Percentiles rank a stretch among this genome's conserved stretches.
Evolutionary conservation across 805 yeast genomes (phyloP).

Genomic region (Wickerhamiella occidentalis): DNA sequence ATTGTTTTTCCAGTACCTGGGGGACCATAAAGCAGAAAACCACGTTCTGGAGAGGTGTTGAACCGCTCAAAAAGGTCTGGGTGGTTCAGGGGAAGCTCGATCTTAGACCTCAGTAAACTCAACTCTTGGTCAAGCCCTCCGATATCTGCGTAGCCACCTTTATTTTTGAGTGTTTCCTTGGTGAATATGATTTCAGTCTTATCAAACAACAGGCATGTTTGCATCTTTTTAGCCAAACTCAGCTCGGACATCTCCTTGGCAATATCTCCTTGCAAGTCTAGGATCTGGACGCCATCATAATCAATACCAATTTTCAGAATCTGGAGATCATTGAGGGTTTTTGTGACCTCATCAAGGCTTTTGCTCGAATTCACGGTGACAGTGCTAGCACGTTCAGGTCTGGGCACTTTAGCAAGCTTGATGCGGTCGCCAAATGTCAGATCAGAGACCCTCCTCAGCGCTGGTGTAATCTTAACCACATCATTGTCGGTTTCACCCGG

Average conservation of each 20-base stretch:
- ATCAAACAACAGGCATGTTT: neutral
- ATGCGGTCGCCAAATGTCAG: constrained; percentile 41
- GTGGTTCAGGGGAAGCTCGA: constrained; percentile 67
- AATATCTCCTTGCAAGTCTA: constrained; percentile 41
- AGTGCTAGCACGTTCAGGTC: constrained; percentile 37
- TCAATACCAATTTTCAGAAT: constrained; percentile 27
- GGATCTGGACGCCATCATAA: constrained; percentile 41
- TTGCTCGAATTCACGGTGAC: constrained; percentile 25
- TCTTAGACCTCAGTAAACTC: constrained; percentile 45
- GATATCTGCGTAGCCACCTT: constrained; percentile 38
- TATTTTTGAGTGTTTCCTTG: neutral
- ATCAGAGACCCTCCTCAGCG: constrained; percentile 33
- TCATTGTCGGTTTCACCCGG: constrained; percentile 23
- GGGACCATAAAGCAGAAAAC: constrained; percentile 87
- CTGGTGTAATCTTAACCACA: constrained; percentile 22
- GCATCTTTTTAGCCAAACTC: constrained; percentile 21
- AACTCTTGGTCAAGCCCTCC: constrained; percentile 73
- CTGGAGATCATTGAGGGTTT: constrained; percentile 31
- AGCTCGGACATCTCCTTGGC: constrained; percentile 33
- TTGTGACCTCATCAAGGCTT: constrained; percentile 23
- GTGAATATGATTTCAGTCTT: constrained; percentile 16
- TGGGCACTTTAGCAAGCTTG: constrained; percentile 36
- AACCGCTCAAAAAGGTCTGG: constrained; percentile 70
- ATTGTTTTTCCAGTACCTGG: constrained; percentile 96
- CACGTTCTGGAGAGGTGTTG: constrained; percentile 88